Percentiles rank a stretch among this genome's conserved stretches.
Evolutionary conservation across 1,139 yeast species (phyloP).

Genomic region (Taphrina betulina): DNA sequence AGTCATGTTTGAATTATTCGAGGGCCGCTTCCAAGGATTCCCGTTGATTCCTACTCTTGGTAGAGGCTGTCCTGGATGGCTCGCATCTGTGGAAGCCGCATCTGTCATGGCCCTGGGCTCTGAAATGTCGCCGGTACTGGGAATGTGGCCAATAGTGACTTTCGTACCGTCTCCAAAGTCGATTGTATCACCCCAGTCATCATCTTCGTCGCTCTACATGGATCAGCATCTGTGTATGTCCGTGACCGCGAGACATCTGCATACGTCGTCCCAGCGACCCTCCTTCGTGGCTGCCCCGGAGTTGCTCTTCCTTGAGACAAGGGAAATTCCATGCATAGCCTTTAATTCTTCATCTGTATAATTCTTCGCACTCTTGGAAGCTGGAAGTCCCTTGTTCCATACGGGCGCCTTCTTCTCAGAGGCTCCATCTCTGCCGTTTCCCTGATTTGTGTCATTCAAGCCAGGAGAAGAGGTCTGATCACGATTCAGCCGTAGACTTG

Average conservation of each 20-base stretch:
- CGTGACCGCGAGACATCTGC: not conserved
- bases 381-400: constrained; percentile 28
- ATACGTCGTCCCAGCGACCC: constrained; percentile 34
- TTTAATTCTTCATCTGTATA: constrained; percentile 33
- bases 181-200: constrained; percentile 41
- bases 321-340: constrained; percentile 34
- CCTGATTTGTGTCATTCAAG: not conserved
- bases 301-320: constrained; percentile 23
- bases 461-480: constrained; percentile 8
- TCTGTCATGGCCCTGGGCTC: not conserved
- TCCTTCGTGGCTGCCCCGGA: constrained; percentile 16
- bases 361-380: constrained; percentile 21
- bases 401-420: constrained; percentile 26
- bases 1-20: not conserved
- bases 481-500: constrained; percentile 4
- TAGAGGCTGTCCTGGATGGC: not conserved
- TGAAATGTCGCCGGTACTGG: not conserved
- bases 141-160: constrained; percentile 38
- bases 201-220: constrained; percentile 44
- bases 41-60: not conserved
- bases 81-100: constrained; percentile 1
- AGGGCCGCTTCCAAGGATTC: constrained; percentile 22
- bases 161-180: constrained; percentile 41
- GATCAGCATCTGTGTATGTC: not conserved
- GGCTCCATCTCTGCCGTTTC: not conserved